Evolutionary conservation across 768 basidiomycete species (phyloP).

Genomic region (Leccinum boreale): DNA sequence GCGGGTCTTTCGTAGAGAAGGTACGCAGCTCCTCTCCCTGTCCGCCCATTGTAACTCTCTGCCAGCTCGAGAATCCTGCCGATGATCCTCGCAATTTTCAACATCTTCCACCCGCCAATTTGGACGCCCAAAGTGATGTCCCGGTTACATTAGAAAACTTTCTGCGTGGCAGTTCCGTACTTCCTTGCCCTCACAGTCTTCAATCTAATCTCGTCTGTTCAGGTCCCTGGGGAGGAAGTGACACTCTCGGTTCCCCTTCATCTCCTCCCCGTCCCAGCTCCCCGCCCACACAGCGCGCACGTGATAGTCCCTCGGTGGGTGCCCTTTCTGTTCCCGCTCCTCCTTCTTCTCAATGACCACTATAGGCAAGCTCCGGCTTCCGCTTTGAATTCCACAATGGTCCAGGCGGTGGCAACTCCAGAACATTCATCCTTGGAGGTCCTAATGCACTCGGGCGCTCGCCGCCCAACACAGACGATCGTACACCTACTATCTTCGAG

Average conservation of each 20-base stretch:
- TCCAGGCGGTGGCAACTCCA: conserved; percentile 24
- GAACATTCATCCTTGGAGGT: conserved; percentile 38
- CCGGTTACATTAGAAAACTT: conserved; percentile 46
- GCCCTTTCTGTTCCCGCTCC: not conserved
- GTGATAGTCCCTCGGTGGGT: conserved; percentile 17
- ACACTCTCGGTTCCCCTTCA: not conserved
- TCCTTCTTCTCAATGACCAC: not conserved
- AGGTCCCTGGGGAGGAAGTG: conserved; percentile 8
- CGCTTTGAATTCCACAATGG: conserved; percentile 37
- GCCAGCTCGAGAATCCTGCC: conserved; percentile 67
- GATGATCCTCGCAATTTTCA: conserved; percentile 77
- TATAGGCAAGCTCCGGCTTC: conserved; percentile 23
- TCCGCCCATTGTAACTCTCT: conserved; percentile 1
- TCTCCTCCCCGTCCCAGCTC: conserved; percentile 11
- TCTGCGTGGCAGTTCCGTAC: conserved; percentile 38
- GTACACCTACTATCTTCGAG: conserved; percentile 50
- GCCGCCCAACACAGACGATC: conserved; percentile 26
- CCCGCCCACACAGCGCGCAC: conserved; percentile 14
- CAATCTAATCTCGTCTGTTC: not conserved
- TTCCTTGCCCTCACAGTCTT: not conserved
- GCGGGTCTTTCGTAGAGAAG: conserved; percentile 80
- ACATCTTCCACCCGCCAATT: conserved; percentile 28
- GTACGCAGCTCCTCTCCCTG: conserved; percentile 21
- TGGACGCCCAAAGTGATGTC: conserved; percentile 26
- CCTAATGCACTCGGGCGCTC: conserved; percentile 26